Percentiles rank a stretch among this genome's conserved stretches.
These are phyloP conservation scores for Barbatosphaeria neglecta DNA, from an alignment of 495 filamentous ascomycete genomes.

Conservation along the genomic window DNA sequence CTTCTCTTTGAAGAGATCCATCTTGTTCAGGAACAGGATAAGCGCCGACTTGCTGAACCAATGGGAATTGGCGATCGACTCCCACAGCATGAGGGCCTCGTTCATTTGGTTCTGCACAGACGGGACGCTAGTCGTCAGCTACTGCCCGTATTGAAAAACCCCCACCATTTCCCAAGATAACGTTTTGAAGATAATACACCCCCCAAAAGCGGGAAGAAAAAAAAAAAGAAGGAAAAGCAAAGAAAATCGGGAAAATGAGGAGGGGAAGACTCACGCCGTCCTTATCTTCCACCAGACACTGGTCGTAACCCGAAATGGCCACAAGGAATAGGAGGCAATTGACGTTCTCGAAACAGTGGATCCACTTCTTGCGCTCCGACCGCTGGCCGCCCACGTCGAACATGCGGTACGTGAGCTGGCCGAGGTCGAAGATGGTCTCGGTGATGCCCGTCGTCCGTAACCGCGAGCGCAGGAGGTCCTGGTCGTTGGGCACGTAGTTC, in stretches of 20 bases:
- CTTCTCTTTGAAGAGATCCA: constrained; percentile 93
- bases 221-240: background rate
- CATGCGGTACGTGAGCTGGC: constrained; percentile 93
- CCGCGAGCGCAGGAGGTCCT: constrained; percentile 88
- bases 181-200: too few species aligned
- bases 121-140: constrained; percentile 9
- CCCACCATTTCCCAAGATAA: too few species aligned
- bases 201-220: background rate
- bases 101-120: constrained; percentile 98
- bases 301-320: constrained; percentile 92
- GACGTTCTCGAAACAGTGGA: constrained; percentile 98
- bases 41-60: constrained; percentile 96
- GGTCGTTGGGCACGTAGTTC: constrained; percentile 88
- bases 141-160: background rate
- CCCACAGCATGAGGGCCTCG: constrained; percentile 95
- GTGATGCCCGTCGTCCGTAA: constrained; percentile 94
- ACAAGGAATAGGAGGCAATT: constrained; percentile 89
- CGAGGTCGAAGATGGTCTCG: constrained; percentile 90
- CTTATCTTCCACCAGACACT: constrained; percentile 93
- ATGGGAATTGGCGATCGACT: constrained; percentile 91
- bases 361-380: constrained; percentile 99
- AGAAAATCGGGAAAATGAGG: background rate
- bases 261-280: constrained; percentile 63
- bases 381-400: constrained; percentile 97
- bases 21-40: constrained; percentile 98